Percentiles rank a stretch among this genome's conserved stretches.
Evolutionary conservation across 2,329 filamentous ascomycete genomes (phyloP).

Genomic region (Xylaria sp.): DNA sequence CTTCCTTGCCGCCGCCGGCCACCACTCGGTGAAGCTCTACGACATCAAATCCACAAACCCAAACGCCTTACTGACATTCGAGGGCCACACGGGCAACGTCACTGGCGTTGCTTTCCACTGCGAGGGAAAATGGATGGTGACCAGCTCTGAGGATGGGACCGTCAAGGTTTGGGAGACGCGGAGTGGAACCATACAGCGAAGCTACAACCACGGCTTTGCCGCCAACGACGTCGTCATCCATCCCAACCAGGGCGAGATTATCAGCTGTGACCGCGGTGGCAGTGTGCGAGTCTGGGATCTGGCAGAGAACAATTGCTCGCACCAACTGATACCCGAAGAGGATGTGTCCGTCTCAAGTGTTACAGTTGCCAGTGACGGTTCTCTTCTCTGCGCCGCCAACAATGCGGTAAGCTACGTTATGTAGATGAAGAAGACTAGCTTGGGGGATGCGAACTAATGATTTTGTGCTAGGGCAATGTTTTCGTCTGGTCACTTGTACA

Average conservation of each 20-base stretch:
- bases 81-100: conserved; percentile 95
- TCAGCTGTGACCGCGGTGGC: conserved; percentile 92
- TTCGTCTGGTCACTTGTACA: conserved; percentile 97
- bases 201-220: conserved; percentile 87
- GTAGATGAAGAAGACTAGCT: background rate
- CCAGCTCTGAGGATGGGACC: conserved; percentile 93
- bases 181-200: conserved; percentile 85
- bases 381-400: conserved; percentile 91
- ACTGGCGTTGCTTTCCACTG: conserved; percentile 98
- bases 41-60: conserved; percentile 99
- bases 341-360: conserved; percentile 94
- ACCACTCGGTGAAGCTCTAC: conserved; percentile 93
- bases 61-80: conserved; percentile 90
- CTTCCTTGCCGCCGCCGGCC: conserved; percentile 83
- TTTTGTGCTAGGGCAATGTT: conserved; percentile 78
- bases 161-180: conserved; percentile 98
- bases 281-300: conserved; percentile 97
- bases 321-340: conserved; percentile 95
- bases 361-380: conserved; percentile 93
- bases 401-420: conserved; percentile 71
- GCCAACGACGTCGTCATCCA: conserved; percentile 99
- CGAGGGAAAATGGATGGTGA: conserved; percentile 99
- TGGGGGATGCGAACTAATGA: background rate
- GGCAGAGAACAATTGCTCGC: conserved; percentile 95
- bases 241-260: conserved; percentile 97